These are phyloP conservation scores for Didymosphaeria variabile DNA, from an alignment of 2,329 filamentous ascomycete genomes.

Conservation along the genomic window DNA sequence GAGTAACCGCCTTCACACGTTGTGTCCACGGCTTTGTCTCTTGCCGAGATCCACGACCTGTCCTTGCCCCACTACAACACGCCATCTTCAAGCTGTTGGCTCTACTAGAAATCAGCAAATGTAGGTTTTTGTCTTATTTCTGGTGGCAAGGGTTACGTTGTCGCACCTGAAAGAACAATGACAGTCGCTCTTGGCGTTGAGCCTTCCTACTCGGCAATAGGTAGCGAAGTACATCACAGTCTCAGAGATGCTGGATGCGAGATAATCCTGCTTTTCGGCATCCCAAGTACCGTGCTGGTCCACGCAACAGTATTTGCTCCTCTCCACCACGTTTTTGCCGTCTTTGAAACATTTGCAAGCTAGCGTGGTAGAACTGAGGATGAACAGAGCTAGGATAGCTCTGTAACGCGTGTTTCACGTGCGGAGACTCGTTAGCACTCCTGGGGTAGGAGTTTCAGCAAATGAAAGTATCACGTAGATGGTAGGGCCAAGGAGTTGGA, in stretches of 20 bases:
- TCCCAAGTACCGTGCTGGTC: background rate
- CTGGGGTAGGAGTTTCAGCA: background rate
- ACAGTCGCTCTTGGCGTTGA: background rate
- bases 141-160: background rate
- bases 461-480: too few species aligned
- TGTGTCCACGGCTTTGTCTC: too few species aligned
- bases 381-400: background rate
- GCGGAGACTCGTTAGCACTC: background rate
- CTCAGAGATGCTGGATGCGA: background rate
- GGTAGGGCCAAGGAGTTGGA: background rate
- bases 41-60: too few species aligned
- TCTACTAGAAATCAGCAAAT: background rate
- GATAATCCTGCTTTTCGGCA: background rate
- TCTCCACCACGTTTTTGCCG: background rate
- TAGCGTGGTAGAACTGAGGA: background rate
- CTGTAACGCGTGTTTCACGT: background rate
- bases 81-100: background rate
- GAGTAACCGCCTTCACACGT: too few species aligned
- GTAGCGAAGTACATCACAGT: background rate
- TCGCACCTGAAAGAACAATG: background rate
- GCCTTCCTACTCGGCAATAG: background rate
- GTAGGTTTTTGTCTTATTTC: rapidly evolving
- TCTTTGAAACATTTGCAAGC: background rate
- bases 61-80: too few species aligned
- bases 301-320: background rate